These are phyloP conservation scores for Mycena kentingensis DNA, from an alignment of 768 basidiomycete genomes.

Conservation along the genomic window DNA sequence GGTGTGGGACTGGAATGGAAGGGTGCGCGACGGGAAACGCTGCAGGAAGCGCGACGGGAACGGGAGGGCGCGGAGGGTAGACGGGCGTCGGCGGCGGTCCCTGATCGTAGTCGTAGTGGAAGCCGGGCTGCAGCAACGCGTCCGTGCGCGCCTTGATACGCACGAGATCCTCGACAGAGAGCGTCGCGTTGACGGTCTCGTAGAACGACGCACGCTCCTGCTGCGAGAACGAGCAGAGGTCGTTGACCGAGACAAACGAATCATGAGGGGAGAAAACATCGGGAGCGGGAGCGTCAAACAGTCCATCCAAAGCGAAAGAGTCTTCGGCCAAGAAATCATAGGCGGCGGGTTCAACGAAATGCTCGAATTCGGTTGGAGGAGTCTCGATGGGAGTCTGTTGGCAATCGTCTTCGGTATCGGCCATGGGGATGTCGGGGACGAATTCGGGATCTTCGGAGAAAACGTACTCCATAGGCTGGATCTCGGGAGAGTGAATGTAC, in stretches of 20 bases:
- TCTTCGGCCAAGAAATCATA: constrained; percentile 5
- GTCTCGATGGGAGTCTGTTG: too few species aligned
- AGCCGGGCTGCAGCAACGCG: neutral
- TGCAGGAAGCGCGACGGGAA: neutral
- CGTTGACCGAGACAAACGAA: constrained; percentile 10
- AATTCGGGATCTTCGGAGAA: too few species aligned
- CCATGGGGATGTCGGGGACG: neutral
- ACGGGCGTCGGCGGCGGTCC: neutral
- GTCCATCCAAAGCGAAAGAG: constrained; percentile 3
- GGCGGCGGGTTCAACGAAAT: constrained; percentile 4
- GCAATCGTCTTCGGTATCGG: too few species aligned
- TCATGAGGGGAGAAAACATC: neutral
- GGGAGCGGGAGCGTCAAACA: neutral
- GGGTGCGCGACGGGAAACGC: neutral
- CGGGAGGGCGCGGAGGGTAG: neutral
- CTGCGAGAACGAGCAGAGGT: constrained; percentile 10
- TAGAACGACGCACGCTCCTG: constrained; percentile 16
- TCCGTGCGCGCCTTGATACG: constrained; percentile 15
- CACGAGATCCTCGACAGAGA: constrained; percentile 4
- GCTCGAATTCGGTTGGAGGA: constrained; percentile 10
- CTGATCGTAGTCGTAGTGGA: neutral
- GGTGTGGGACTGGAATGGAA: neutral
- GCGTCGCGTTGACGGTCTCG: constrained; percentile 11
- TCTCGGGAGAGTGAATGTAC: too few species aligned
- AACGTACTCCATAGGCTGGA: too few species aligned